Evolutionary conservation across 345 rosid genomes (phyloP).

Genomic region (Hibiscus mutabilis): DNA sequence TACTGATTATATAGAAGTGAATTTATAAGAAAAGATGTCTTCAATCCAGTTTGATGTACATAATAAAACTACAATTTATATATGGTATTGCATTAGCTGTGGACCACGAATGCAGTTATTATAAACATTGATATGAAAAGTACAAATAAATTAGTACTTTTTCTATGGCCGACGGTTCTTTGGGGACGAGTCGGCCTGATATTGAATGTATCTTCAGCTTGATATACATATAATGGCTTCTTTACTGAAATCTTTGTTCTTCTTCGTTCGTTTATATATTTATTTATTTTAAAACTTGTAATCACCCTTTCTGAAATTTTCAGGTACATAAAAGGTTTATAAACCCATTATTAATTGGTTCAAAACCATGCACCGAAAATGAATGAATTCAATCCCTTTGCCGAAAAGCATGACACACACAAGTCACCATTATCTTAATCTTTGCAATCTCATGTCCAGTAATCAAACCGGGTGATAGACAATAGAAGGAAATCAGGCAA

Average conservation of each 20-base stretch:
- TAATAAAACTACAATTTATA: constrained; percentile 40
- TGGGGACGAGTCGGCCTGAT: constrained; percentile 23
- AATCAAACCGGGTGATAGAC: too few relatives aligned
- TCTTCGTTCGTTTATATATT: background rate
- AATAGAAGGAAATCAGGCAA: too few relatives aligned
- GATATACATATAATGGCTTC: constrained; percentile 16
- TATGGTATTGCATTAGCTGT: constrained; percentile 32
- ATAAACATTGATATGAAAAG: background rate
- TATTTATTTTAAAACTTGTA: background rate
- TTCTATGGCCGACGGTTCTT: constrained; percentile 21
- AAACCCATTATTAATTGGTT: too few relatives aligned
- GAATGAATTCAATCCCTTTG: too few relatives aligned
- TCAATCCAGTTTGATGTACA: constrained; percentile 44
- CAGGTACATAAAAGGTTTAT: too few relatives aligned
- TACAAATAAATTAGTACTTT: constrained; percentile 25
- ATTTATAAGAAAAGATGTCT: constrained; percentile 21
- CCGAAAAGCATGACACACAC: too few relatives aligned
- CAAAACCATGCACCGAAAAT: too few relatives aligned
- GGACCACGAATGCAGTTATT: background rate
- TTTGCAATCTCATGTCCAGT: too few relatives aligned
- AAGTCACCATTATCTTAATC: too few relatives aligned
- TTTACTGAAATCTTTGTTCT: background rate
- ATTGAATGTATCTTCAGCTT: constrained; percentile 22
- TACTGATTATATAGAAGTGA: constrained; percentile 32
- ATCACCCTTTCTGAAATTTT: too few relatives aligned